Percentiles rank a stretch among this genome's conserved stretches.
phyloP scores from a whole-genome alignment of 2,329 filamentous ascomycete species.

The Fusarium nygamai region DNA sequence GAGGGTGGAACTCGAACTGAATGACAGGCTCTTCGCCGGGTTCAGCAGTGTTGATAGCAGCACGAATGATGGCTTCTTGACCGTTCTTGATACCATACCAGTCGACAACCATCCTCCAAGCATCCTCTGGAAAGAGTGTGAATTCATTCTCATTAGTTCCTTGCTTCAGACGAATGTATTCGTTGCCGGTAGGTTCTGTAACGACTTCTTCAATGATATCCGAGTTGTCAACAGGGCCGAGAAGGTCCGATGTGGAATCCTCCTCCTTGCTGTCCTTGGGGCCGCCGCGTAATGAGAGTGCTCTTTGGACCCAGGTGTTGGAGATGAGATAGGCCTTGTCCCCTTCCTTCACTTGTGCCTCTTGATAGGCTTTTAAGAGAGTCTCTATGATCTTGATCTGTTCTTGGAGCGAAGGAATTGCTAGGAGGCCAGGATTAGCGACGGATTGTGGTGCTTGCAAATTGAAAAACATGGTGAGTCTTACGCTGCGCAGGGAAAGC shows the following conservation, averaged over 20 bases:
- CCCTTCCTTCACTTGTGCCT: conserved; percentile 70
- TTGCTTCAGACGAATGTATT: conserved; percentile 78
- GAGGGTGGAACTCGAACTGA: conserved; percentile 84
- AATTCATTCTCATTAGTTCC: conserved; percentile 77
- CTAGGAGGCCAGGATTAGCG: conserved; percentile 35
- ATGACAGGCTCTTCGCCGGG: conserved; percentile 70
- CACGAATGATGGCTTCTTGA: conserved; percentile 77
- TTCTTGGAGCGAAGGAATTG: conserved; percentile 54
- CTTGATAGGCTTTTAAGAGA: conserved; percentile 64
- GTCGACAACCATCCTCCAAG: conserved; percentile 81
- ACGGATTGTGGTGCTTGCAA: background rate
- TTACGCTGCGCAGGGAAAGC: conserved; percentile 43
- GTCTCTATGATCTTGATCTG: conserved; percentile 80
- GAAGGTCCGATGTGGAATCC: conserved; percentile 67
- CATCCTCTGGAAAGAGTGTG: conserved; percentile 78
- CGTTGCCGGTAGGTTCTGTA: conserved; percentile 57
- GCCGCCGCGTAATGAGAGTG: conserved; percentile 73
- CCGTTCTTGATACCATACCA: conserved; percentile 83
- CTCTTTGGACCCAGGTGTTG: conserved; percentile 78
- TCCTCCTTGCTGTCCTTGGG: conserved; percentile 64
- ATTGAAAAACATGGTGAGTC: conserved; percentile 10
- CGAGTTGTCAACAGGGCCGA: conserved; percentile 88
- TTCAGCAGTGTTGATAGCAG: conserved; percentile 79
- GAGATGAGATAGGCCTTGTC: conserved; percentile 83
- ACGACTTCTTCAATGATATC: conserved; percentile 76